phyloP scores from a whole-genome alignment of 768 basidiomycete species.

The Pleurotus pulmonarius region DNA sequence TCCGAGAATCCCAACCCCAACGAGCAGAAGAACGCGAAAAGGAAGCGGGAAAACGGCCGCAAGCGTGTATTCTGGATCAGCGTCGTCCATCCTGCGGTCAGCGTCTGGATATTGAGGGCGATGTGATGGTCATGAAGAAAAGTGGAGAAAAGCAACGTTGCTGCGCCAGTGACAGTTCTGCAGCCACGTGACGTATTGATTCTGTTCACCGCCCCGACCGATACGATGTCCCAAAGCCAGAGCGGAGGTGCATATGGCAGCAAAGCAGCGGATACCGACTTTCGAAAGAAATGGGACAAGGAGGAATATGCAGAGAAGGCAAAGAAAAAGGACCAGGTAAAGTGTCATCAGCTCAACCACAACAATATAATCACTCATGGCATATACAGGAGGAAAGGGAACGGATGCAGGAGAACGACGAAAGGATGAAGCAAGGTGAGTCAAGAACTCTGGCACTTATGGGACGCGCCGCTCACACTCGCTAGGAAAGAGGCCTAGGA shows the following conservation, averaged over 20 bases:
- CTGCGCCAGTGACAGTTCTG: neutral
- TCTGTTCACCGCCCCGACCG: neutral
- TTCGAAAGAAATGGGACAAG: slow-evolving; percentile 93
- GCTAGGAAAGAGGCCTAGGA: slow-evolving; percentile 79
- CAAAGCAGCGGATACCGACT: slow-evolving; percentile 65
- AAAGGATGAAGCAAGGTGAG: slow-evolving; percentile 78
- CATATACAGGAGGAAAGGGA: slow-evolving; percentile 59
- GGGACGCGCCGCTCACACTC: slow-evolving; percentile 4
- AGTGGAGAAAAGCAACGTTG: neutral
- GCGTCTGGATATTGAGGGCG: slow-evolving; percentile 3
- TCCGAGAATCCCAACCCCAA: slow-evolving; percentile 75
- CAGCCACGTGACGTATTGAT: neutral
- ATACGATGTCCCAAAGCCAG: slow-evolving; percentile 27
- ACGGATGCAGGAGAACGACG: slow-evolving; percentile 83
- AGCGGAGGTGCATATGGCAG: slow-evolving; percentile 37
- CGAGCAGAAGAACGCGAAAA: slow-evolving; percentile 81
- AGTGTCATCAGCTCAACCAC: neutral
- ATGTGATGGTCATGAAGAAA: neutral
- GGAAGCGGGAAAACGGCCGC: slow-evolving; percentile 79
- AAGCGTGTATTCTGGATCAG: slow-evolving; percentile 38
- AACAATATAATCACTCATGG: neutral
- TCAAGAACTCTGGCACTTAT: neutral
- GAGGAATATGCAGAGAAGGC: slow-evolving; percentile 86
- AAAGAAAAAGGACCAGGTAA: slow-evolving; percentile 61
- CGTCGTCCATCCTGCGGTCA: slow-evolving; percentile 10